Base-by-base conservation (phyloP, 2,329 filamentous ascomycete genomes). In the Epichloe sp. region DNA sequence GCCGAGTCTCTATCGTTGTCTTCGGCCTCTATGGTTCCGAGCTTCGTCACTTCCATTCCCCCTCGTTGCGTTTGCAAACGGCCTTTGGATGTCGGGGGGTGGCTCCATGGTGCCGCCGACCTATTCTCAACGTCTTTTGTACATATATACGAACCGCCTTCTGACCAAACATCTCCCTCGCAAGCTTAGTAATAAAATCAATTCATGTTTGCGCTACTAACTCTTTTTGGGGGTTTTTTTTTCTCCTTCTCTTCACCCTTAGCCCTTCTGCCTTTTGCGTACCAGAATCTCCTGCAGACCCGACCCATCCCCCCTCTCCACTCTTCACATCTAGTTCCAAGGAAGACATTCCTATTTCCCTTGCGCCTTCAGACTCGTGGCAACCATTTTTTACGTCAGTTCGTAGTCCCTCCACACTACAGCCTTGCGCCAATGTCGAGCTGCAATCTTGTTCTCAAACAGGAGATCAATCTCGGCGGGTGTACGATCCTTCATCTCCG, bases 11-110 rank as follows among this genome's bases (percentile, higher is more conserved):
- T 94, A 26, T 26, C 0, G 87, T 94, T 23, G 86, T 95, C 3
- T 72, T 94, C 31, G 21, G 79, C 82, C 0, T 79, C 77, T 1
- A 64, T 93, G 1, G 82, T 89, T 56, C 86, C 86, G 0, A 84
- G 82, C 55, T 94, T 94, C 57, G 88, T 94, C 47, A 78, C 91
- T 44, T 74, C 86, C 86, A 0, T 78, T 94, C 0, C 88, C 88
- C 0, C 72, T 88, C 2, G 85, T 86, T 0, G 88, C 88, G 0
- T 94, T 94, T 61, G 84, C 86, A 21, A 95, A 95, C 65, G 88
- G 88, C 0, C 72, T 95, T 6, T 95, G 88, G 88, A 94, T 94
- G 88, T 82, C 78, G 48, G 86, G 91, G 1, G 80, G 83, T 49
- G 88, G 88, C 0, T 94, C 94, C 69, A 76, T 94, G 65, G 87